phyloP scores from a whole-genome alignment of 1,284 basidiomycete genomes.

The Trichosporon sp. region DNA sequence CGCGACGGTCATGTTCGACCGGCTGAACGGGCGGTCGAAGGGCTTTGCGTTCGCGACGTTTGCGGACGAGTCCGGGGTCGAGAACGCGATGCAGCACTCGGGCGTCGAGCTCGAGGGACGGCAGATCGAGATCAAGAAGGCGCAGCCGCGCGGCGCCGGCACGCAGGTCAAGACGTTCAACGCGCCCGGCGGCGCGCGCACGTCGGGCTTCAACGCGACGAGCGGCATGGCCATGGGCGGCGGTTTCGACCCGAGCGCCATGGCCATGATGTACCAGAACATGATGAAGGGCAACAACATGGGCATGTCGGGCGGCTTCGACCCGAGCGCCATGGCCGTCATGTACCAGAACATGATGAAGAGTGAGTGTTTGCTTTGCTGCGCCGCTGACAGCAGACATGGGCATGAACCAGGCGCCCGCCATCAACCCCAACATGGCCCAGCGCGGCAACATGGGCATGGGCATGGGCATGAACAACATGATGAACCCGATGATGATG shows the following conservation, averaged over 20 bases:
- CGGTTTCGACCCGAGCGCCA: conserved; percentile 53
- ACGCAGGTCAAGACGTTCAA: conserved; percentile 44
- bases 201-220: conserved; percentile 20
- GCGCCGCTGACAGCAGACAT: conserved; percentile 23
- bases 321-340: conserved; percentile 55
- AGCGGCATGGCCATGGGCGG: conserved; percentile 18
- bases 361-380: conserved; percentile 9
- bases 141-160: conserved; percentile 64
- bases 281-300: conserved; percentile 49
- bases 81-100: conserved; percentile 75
- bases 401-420: conserved; percentile 41
- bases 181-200: conserved; percentile 27
- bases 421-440: conserved; percentile 49
- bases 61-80: conserved; percentile 75
- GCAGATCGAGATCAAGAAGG: conserved; percentile 91
- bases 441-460: conserved; percentile 18
- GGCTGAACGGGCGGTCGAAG: conserved; percentile 90
- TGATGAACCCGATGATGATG: conserved; percentile 16
- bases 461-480: conserved; percentile 16
- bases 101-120: conserved; percentile 89
- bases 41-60: conserved; percentile 98
- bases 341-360: conserved; percentile 57
- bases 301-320: conserved; percentile 43
- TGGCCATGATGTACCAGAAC: conserved; percentile 56
- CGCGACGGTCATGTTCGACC: conserved; percentile 97